A percentile compares a stretch with the other conserved stretches of the same genome.
Evolutionary conservation across 345 rosid genomes (phyloP).

Genomic region (Aquilaria yunnanensis): DNA sequence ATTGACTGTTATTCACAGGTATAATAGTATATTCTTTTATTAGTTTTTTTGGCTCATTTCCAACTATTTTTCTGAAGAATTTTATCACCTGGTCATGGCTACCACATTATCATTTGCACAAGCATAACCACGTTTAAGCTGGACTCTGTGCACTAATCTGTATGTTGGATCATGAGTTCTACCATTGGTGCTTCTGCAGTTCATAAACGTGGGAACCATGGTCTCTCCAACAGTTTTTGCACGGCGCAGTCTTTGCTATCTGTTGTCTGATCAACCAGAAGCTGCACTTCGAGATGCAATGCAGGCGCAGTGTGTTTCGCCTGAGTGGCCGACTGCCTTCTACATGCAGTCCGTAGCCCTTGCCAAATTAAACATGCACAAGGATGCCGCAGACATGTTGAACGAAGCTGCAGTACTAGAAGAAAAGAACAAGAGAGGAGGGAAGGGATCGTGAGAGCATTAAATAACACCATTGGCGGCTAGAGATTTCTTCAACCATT

Average conservation of each 20-base stretch:
- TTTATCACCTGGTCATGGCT: too few relatives aligned
- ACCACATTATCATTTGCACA: too few relatives aligned
- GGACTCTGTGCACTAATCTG: too few relatives aligned
- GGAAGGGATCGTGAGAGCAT: constrained; percentile 40
- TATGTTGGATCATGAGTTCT: not conserved
- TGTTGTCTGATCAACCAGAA: constrained; percentile 79
- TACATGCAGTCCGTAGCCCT: constrained; percentile 98
- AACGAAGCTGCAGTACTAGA: constrained; percentile 80
- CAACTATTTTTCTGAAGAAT: too few relatives aligned
- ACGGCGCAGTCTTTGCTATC: constrained; percentile 85
- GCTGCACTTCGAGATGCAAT: constrained; percentile 91
- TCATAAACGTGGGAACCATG: constrained; percentile 82
- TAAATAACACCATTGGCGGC: not conserved
- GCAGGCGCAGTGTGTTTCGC: constrained; percentile 87
- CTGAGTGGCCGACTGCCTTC: constrained; percentile 94
- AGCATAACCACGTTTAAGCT: too few relatives aligned
- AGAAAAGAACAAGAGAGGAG: constrained; percentile 79
- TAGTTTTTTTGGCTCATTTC: too few relatives aligned
- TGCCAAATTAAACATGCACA: constrained; percentile 90
- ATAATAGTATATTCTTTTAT: not conserved
- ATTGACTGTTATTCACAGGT: constrained; percentile 95
- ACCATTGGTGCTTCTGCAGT: constrained; percentile 32
- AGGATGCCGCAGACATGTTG: constrained; percentile 93
- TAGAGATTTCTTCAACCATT: constrained; percentile 5
- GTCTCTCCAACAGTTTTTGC: constrained; percentile 92